These are phyloP conservation scores for Nannizziopsis arthrosporioides DNA, from an alignment of 2,329 filamentous ascomycete species.

Conservation along the genomic window DNA sequence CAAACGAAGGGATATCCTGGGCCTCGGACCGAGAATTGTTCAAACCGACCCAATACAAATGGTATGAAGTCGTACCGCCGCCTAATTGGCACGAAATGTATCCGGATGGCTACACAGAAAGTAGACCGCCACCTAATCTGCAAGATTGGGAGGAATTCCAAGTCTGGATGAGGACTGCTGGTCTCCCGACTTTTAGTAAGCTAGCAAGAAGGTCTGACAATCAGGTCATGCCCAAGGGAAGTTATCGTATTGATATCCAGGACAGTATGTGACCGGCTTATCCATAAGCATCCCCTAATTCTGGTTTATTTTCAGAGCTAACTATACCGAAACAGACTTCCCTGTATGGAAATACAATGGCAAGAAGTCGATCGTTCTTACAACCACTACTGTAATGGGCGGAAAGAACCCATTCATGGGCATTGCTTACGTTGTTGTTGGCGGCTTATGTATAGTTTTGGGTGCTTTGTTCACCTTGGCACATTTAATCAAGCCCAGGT, in stretches of 20 bases:
- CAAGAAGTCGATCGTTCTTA: constrained; percentile 80
- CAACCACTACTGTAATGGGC: constrained; percentile 83
- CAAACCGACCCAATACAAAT: constrained; percentile 54
- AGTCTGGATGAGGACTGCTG: constrained; percentile 98
- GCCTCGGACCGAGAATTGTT: constrained; percentile 70
- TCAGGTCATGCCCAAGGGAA: constrained; percentile 54
- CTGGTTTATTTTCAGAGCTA: not conserved
- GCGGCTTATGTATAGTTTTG: constrained; percentile 80
- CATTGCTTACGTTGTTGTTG: constrained; percentile 90
- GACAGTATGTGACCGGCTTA: constrained; percentile 51
- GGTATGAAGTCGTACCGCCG: constrained; percentile 60
- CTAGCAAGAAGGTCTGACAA: constrained; percentile 72
- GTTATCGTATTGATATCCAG: constrained; percentile 64
- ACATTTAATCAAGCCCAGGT: constrained; percentile 84
- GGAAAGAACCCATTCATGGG: constrained; percentile 92
- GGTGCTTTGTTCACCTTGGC: constrained; percentile 80
- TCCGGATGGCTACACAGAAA: constrained; percentile 55
- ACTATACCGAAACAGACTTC: constrained; percentile 52
- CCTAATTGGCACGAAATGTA: constrained; percentile 72
- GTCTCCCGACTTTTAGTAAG: constrained; percentile 89
- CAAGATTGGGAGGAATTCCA: constrained; percentile 74
- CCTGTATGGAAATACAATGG: constrained; percentile 66
- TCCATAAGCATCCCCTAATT: not conserved
- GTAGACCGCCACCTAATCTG: constrained; percentile 58
- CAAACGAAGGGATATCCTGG: constrained; percentile 73